Evolutionary conservation across 2,329 filamentous ascomycete species (phyloP), one percentile per base, ranked within the genome.

Genomic region (Boeremia lycopersici): DNA sequence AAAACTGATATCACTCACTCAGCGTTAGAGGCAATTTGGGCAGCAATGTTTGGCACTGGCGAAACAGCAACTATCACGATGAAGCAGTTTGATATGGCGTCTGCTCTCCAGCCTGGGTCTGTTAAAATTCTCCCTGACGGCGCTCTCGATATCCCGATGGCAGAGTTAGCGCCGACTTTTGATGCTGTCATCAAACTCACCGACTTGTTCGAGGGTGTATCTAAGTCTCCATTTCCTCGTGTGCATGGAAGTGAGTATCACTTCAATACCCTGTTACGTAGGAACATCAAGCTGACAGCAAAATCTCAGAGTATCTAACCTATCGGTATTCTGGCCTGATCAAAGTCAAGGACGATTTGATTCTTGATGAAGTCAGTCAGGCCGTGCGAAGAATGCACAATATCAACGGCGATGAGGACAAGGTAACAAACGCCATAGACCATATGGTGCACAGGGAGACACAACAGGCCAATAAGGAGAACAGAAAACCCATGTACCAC

Each of bases 1-100:
- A 61, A 69, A 47, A 31, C 65, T 13, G 74, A 75, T 30, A 70
- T 77, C 17, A 65, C 63, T 5, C 41, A 60, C 13, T 51, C 54
- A 0, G 54, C 60, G 0, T 36, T 65, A 11, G 62, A 65, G n/a
- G 60, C 62, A 4, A 57, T 63, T 10, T 60, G 54, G 57, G 57
- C 51, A 13, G 51, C 48, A 10, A 23, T 60, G 12, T 62, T 62
- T 26, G 59, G 59, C 10, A 29, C 43, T 8, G 43, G 43, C 25
- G 50, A 48, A 23, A 50, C 48, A 3, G 44, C 49, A 11, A 57
- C 59, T 4, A 56, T 57, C 5, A 59, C 56, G 12, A 46, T 41
- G 36, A 57, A 40, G n/a, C 54, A 60, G 26, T 44, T 43, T 12
- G 34, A 50, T 7, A 28, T 50, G 7, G 15, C 59, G 4, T 48